Evolutionary conservation across 495 filamentous ascomycete genomes (phyloP).

Genomic region (Podospora tetraspora): DNA sequence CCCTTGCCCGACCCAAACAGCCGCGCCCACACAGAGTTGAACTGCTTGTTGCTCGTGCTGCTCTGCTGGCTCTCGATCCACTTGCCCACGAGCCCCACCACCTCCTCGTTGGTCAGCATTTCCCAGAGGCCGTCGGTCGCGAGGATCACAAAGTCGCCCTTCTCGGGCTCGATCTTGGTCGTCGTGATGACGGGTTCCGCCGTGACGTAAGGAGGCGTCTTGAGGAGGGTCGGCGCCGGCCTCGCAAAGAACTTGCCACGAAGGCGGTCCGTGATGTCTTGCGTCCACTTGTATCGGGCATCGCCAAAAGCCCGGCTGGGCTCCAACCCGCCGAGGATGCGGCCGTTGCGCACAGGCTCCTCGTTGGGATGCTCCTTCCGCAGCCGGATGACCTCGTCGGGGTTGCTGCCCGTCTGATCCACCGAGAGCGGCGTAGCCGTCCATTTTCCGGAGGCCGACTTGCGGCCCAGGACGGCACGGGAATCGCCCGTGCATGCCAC

Average conservation of each 20-base stretch:
- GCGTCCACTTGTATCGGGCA: slow-evolving; percentile 91
- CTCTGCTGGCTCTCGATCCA: slow-evolving; percentile 80
- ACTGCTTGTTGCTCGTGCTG: slow-evolving; percentile 32
- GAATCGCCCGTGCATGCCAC: slow-evolving; percentile 95
- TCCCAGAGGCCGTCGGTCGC: slow-evolving; percentile 98
- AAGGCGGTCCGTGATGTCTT: slow-evolving; percentile 73
- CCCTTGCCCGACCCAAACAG: slow-evolving; percentile 48
- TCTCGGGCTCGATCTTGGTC: slow-evolving; percentile 84
- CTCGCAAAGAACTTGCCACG: slow-evolving; percentile 81
- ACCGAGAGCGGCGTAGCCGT: slow-evolving; percentile 80
- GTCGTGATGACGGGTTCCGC: slow-evolving; percentile 93
- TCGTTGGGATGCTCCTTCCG: slow-evolving; percentile 84
- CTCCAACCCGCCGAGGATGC: slow-evolving; percentile 86
- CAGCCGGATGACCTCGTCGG: slow-evolving; percentile 74
- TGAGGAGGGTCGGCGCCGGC: slow-evolving; percentile 61
- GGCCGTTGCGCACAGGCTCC: slow-evolving; percentile 73
- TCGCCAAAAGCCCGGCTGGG: slow-evolving; percentile 94
- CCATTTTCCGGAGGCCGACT: slow-evolving; percentile 79
- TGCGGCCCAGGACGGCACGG: slow-evolving; percentile 82
- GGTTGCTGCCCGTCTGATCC: slow-evolving; percentile 86
- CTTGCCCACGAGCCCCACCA: slow-evolving; percentile 90
- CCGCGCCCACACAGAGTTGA: slow-evolving; percentile 49
- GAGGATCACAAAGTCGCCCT: slow-evolving; percentile 93
- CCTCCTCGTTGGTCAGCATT: slow-evolving; percentile 98
- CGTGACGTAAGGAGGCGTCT: slow-evolving; percentile 95